Conservation (phyloP, 192 early-diverging fungal species). For the Coemansia sp. region DNA sequence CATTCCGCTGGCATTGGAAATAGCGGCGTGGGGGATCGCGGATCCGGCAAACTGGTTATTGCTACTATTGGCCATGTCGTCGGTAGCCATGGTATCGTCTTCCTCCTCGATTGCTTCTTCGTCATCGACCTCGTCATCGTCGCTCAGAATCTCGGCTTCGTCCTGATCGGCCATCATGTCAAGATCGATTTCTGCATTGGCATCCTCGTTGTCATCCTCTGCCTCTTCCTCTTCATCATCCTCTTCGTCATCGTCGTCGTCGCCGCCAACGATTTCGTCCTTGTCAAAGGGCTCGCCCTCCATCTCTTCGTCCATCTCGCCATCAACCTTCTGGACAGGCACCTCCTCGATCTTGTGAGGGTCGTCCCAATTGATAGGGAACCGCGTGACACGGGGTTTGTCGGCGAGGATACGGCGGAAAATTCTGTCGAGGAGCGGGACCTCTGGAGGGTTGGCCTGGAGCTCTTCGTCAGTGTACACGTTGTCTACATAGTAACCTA, state of each 20-base stretch:
- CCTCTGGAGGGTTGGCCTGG: constrained; percentile 74
- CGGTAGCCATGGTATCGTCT: constrained; percentile 20
- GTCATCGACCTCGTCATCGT: constrained; percentile 16
- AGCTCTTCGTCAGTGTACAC: constrained; percentile 85
- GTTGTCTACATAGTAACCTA: constrained; percentile 98
- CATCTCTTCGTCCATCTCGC: constrained; percentile 26
- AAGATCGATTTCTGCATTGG: constrained; percentile 24
- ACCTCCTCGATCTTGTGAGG: constrained; percentile 38
- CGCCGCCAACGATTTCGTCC: constrained; percentile 12
- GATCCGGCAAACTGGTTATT: neutral
- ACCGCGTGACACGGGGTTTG: constrained; percentile 91
- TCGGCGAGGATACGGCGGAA: constrained; percentile 86
- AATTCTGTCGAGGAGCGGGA: constrained; percentile 70
- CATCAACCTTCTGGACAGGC: constrained; percentile 23
- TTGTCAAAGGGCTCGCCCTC: constrained; percentile 17
- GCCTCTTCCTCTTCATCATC: constrained; percentile 25
- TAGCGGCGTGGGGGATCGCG: constrained; percentile 3
- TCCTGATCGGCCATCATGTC: constrained; percentile 26
- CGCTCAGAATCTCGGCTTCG: constrained; percentile 25
- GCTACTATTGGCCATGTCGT: constrained; percentile 2
- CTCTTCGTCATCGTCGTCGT: constrained; percentile 19
- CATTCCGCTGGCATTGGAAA: constrained; percentile 17
- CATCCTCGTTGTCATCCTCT: constrained; percentile 37
- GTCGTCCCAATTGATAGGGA: constrained; percentile 72
- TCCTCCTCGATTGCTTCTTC: neutral